Evolutionary conservation across 2,329 filamentous ascomycete species (phyloP), one percentile per base, ranked within the genome.

Genomic region (Sarocladium oryzae): DNA sequence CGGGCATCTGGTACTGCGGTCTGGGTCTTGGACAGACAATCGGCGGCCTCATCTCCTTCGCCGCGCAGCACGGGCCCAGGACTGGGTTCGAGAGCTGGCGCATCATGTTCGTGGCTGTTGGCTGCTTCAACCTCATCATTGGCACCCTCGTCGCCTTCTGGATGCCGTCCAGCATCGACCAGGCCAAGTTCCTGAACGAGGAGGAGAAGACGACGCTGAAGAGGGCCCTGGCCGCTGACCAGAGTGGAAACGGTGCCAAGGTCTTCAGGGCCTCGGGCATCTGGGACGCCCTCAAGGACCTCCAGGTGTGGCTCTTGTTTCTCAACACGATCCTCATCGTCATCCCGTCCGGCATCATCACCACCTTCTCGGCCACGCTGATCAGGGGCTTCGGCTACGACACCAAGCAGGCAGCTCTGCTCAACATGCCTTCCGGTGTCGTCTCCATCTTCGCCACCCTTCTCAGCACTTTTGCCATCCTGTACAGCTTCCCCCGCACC

Each of bases 191-290:
- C 55, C 60, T 63, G 26, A 54, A 50, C 7, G 50, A 55, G 1
- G 32, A 51, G 32, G 61, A 63, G 16, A 61, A 56, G 50, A 11
- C 23, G 4, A 49, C 80, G 18, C 82, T 77, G 0, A 81, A 83
- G 2, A 78, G 76, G 53, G 86, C 82, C 60, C 72, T 89, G 32
- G 75, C 67, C 4, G 61, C 69, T 1, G 72, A 78, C 51, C 56
- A 67, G 37, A 66, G 66, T 1, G 69, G 69, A n/a, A 66, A 72
- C 18, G 65, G 70, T n/a, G 67, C 66, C 52, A 65, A 68, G 48
- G 63, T 64, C 20, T 72, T 73, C 57, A 70, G 65, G 53, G 60
- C 59, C 36, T 57, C 62, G 3, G 70, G 71, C 40, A 61, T 74
- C 40, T 61, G 64, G n/a, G 72, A 73, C 41, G 69, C 69, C 0